These are phyloP conservation scores for Myxozyma mucilagina DNA, from an alignment of 805 yeast genomes.

Conservation along the genomic window DNA sequence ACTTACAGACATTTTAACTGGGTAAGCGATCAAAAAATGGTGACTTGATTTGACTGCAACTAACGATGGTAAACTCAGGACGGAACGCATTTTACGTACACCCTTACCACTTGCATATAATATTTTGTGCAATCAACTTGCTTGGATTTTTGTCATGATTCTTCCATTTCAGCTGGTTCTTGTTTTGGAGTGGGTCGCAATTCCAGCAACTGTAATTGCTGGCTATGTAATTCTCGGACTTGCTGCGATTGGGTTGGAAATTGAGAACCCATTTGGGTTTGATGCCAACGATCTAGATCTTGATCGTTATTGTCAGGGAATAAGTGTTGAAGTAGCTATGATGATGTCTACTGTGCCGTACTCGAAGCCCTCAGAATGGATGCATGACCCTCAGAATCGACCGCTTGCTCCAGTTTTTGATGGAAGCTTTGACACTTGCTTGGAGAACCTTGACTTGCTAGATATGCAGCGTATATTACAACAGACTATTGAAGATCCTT, in stretches of 20 bases:
- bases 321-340: slow-evolving; percentile 30
- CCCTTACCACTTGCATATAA: slow-evolving; percentile 32
- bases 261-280: slow-evolving; percentile 32
- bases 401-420: slow-evolving; percentile 29
- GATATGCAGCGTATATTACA: slow-evolving; percentile 23
- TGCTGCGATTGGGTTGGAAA: slow-evolving; percentile 31
- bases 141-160: slow-evolving; percentile 30
- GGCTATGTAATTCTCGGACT: slow-evolving; percentile 32
- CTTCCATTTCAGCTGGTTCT: slow-evolving; percentile 31
- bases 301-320: slow-evolving; percentile 28
- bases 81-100: slow-evolving; percentile 31
- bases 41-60: not conserved
- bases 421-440: slow-evolving; percentile 16
- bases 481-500: slow-evolving; percentile 29
- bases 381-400: slow-evolving; percentile 15
- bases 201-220: slow-evolving; percentile 28
- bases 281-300: slow-evolving; percentile 32
- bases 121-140: slow-evolving; percentile 29
- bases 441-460: slow-evolving; percentile 8
- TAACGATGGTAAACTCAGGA: not conserved
- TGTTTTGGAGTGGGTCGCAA: slow-evolving; percentile 29
- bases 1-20: slow-evolving; percentile 26
- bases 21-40: not conserved
- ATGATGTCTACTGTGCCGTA: slow-evolving; percentile 26
- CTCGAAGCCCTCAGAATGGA: slow-evolving; percentile 21